These are phyloP conservation scores for Xylariaceae sp. DNA, from an alignment of 2,329 filamentous ascomycete species.

Conservation along the genomic window DNA sequence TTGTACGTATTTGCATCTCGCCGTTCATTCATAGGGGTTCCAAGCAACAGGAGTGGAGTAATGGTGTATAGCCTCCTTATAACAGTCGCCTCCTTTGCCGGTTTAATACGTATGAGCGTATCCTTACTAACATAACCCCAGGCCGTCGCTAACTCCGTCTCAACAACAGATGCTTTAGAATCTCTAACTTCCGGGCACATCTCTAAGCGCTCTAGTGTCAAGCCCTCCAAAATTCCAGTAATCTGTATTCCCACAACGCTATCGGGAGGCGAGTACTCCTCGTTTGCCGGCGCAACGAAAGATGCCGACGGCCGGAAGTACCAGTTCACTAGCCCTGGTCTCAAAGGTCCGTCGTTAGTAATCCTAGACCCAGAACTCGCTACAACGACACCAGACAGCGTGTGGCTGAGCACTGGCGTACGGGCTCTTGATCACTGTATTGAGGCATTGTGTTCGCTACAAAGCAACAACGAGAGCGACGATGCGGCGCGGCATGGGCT, in stretches of 20 bases:
- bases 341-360: slow-evolving; percentile 55
- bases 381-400: slow-evolving; percentile 54
- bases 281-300: slow-evolving; percentile 40
- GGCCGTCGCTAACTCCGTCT: slow-evolving; percentile 55
- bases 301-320: slow-evolving; percentile 38
- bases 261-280: slow-evolving; percentile 45
- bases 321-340: slow-evolving; percentile 39
- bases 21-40: too few relatives aligned
- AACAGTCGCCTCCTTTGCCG: too few relatives aligned
- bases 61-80: too few relatives aligned
- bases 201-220: slow-evolving; percentile 33
- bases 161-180: slow-evolving; percentile 46
- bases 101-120: neutral
- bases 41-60: too few relatives aligned
- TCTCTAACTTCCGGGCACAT: slow-evolving; percentile 39
- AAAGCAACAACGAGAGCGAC: slow-evolving; percentile 31
- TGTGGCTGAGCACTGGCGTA: slow-evolving; percentile 63
- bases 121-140: neutral
- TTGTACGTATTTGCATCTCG: slow-evolving; percentile 40
- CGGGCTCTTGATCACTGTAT: slow-evolving; percentile 43
- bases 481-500: slow-evolving; percentile 28
- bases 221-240: slow-evolving; percentile 38
- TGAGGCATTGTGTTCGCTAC: slow-evolving; percentile 39
- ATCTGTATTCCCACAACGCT: slow-evolving; percentile 46
- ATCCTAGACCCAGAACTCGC: slow-evolving; percentile 62